Percentiles rank a stretch among this genome's conserved stretches.
These are phyloP conservation scores for Penicillium expansum DNA, from an alignment of 2,329 filamentous ascomycete species.

Conservation along the genomic window DNA sequence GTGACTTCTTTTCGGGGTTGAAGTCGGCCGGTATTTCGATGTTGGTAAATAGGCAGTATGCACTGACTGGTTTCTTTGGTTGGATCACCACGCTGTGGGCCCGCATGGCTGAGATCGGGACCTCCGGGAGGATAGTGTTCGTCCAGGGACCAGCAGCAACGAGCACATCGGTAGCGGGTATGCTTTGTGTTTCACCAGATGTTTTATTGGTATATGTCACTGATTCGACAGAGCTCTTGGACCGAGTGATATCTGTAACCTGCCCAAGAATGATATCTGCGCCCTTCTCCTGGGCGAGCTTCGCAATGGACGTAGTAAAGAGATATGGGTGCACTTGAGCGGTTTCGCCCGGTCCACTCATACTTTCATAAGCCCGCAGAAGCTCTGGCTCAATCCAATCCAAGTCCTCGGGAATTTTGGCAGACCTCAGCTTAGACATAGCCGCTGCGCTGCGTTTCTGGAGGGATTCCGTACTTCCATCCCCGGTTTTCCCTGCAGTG, in stretches of 20 bases:
- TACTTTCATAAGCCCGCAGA: conserved; percentile 70
- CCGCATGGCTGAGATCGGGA: conserved; percentile 59
- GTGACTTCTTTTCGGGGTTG: conserved; percentile 48
- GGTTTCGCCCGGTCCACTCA: conserved; percentile 77
- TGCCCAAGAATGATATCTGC: conserved; percentile 65
- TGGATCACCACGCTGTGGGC: conserved; percentile 63
- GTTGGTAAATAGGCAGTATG: conserved; percentile 68
- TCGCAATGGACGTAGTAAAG: conserved; percentile 82
- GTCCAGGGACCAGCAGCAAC: conserved; percentile 65
- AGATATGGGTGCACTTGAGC: conserved; percentile 91
- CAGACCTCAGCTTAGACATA: conserved; percentile 51
- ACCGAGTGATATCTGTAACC: conserved; percentile 65
- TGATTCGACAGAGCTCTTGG: conserved; percentile 53
- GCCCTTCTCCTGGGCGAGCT: conserved; percentile 68
- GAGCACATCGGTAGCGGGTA: conserved; percentile 60
- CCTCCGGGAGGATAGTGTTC: conserved; percentile 49
- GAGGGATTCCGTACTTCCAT: conserved; percentile 48
- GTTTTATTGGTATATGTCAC: conserved; percentile 62
- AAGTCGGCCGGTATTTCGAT: conserved; percentile 70
- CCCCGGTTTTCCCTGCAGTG: conserved; percentile 31
- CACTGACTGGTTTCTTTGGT: conserved; percentile 52
- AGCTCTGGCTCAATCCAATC: conserved; percentile 76
- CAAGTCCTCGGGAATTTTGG: conserved; percentile 69
- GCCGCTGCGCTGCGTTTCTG: conserved; percentile 57
- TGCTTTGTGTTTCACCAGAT: conserved; percentile 46